Conservation (phyloP, 192 early-diverging fungal genomes). For the Globomyces pollinis-pini region DNA sequence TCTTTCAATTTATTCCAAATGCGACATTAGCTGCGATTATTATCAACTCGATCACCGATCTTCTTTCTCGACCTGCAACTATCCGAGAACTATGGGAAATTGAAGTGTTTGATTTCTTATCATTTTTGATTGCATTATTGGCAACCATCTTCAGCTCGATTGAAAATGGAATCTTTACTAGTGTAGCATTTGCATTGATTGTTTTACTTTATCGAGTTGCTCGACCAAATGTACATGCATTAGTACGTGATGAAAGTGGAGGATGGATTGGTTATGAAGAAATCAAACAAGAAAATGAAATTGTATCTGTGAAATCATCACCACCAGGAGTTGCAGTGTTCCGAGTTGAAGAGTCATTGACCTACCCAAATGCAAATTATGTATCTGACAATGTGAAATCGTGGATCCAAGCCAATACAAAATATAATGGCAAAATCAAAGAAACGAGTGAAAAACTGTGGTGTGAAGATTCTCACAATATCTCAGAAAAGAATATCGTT, state of each 20-base stretch:
- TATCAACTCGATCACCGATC: slow-evolving; percentile 73
- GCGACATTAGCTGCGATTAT: slow-evolving; percentile 77
- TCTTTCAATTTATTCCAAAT: slow-evolving; percentile 80
- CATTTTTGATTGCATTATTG: slow-evolving; percentile 41
- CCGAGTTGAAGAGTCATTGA: slow-evolving; percentile 51
- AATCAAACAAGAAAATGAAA: slow-evolving; percentile 1
- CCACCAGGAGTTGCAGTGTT: slow-evolving; percentile 64
- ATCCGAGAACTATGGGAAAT: slow-evolving; percentile 59
- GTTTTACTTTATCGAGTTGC: slow-evolving; percentile 77
- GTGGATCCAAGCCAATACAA: slow-evolving; percentile 11
- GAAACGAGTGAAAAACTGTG: not conserved
- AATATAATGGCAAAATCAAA: slow-evolving; percentile 9
- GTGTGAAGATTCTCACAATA: too few relatives aligned
- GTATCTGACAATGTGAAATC: slow-evolving; percentile 26
- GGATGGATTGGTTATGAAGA: slow-evolving; percentile 19
- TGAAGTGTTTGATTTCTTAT: slow-evolving; percentile 43
- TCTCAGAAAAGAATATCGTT: slow-evolving; percentile 22
- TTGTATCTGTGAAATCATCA: not conserved
- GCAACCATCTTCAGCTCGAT: slow-evolving; percentile 60
- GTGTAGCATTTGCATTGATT: slow-evolving; percentile 61
- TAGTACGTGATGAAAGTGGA: slow-evolving; percentile 20
- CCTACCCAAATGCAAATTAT: slow-evolving; percentile 63
- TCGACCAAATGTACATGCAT: slow-evolving; percentile 48
- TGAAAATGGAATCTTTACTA: slow-evolving; percentile 74
- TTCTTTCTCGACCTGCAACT: slow-evolving; percentile 58